Evolutionary conservation across 2,329 filamentous ascomycete genomes (phyloP), one percentile per base, ranked within the genome.

Genomic region (Calonectria leucothoes): DNA sequence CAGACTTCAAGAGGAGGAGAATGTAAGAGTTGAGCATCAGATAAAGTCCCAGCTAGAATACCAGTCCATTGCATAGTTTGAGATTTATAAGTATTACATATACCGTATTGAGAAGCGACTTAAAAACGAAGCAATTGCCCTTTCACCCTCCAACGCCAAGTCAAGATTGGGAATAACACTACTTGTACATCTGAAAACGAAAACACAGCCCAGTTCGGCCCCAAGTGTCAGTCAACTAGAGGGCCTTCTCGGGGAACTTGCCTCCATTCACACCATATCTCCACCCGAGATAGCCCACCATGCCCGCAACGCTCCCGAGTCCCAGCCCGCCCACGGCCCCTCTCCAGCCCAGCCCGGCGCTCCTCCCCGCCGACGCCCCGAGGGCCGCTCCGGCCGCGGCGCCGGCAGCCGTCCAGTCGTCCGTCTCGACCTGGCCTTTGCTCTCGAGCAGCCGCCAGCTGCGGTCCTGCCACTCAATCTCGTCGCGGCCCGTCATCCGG

Each of bases 391-490:
- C 83, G 2, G 80, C 79, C 0, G 79, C 83, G 76, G 87, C 87
- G 0, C 87, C 89, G 0, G 81, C 84, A 23, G 87, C 84, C 25
- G 87, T 88, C 86, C 87, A 91, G 77, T 90, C 89, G 79, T 93
- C 91, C 63, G 86, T 87, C 76, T 89, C 86, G 0, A 89, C 79
- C 84, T 94, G 91, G 0, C 89, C 88, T 49, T 83, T 81, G 75
- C 90, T 93, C 82, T 89, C 89, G 52, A 92, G 77, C 64, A 94
- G 79, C 35, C 92, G 84, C 91, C 91, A 93, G 70, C 88, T 88
- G 23, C 92, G 86, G 79, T 93, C 91, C 78, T 89, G 83, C 91
- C 91, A 93, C 82, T 93, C 91, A 37, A 93, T 90, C 49, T 88
- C 85, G 76, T 91, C 87, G 20, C 86, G 85, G 0, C 89, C 90